Evolutionary conservation across 306 rosid species (phyloP).

Genomic region (Vigna mungo): DNA sequence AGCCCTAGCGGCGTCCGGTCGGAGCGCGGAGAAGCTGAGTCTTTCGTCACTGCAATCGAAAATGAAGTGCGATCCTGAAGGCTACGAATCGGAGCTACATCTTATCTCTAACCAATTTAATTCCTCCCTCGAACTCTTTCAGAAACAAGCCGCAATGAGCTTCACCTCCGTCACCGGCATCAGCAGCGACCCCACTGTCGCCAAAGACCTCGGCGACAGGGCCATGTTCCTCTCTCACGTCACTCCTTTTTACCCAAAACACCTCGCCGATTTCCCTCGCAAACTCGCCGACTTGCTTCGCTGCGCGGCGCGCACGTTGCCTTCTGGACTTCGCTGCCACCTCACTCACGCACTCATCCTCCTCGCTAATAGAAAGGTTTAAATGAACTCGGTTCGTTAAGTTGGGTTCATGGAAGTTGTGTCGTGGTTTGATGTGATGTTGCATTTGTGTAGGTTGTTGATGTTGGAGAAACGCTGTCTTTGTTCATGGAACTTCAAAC

Average conservation of each 20-base stretch:
- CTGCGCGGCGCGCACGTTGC: slow-evolving; percentile 60
- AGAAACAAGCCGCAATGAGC: slow-evolving; percentile 70
- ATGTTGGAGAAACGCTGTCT: slow-evolving; percentile 60
- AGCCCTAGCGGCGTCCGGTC: slow-evolving; percentile 56
- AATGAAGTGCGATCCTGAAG: slow-evolving; percentile 91
- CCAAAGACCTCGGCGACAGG: slow-evolving; percentile 79
- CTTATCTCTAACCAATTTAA: slow-evolving; percentile 70
- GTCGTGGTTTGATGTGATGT: background rate
- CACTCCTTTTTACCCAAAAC: slow-evolving; percentile 65
- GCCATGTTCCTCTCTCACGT: slow-evolving; percentile 79
- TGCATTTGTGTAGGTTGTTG: slow-evolving; percentile 56
- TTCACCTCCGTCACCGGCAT: slow-evolving; percentile 78
- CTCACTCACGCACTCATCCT: slow-evolving; percentile 68
- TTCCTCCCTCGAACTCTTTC: slow-evolving; percentile 72
- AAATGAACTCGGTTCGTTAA: background rate
- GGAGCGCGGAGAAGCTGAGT: slow-evolving; percentile 70
- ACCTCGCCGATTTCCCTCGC: slow-evolving; percentile 64
- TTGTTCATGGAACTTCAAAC: slow-evolving; percentile 91
- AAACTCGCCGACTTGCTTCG: slow-evolving; percentile 69
- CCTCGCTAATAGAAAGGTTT: slow-evolving; percentile 69
- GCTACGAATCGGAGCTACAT: slow-evolving; percentile 74
- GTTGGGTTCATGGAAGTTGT: background rate
- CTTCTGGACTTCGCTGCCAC: slow-evolving; percentile 65
- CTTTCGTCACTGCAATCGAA: slow-evolving; percentile 71
- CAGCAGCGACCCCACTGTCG: slow-evolving; percentile 64